Percentiles rank a stretch among this genome's conserved stretches.
Conservation (phyloP, 1,284 basidiomycete species). For the Naganishia sp. region DNA sequence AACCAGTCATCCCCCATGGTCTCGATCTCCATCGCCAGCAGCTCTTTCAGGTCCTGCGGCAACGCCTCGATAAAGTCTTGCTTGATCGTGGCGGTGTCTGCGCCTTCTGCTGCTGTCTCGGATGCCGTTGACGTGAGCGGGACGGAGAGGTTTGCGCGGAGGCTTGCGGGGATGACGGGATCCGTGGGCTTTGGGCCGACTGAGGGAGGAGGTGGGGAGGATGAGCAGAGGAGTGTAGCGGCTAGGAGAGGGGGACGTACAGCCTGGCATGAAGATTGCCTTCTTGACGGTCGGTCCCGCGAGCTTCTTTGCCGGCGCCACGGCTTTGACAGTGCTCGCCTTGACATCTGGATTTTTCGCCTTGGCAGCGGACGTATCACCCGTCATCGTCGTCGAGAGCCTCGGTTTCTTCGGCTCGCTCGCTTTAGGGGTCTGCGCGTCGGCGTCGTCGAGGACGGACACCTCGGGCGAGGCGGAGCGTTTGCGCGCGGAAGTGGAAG, state of each 20-base stretch:
- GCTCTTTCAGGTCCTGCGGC: constrained; percentile 26
- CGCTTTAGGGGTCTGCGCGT: not conserved
- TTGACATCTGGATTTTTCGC: not conserved
- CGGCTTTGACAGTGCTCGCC: not conserved
- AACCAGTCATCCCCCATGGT: constrained; percentile 55
- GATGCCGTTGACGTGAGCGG: constrained; percentile 19
- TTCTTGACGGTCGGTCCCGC: constrained; percentile 12
- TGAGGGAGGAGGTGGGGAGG: not conserved
- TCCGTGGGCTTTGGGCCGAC: constrained; percentile 18
- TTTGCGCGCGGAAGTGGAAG: not conserved
- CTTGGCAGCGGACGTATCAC: not conserved
- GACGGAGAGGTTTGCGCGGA: constrained; percentile 19
- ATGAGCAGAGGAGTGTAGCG: no score
- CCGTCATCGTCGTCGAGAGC: not conserved
- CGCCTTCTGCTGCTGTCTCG: not conserved
- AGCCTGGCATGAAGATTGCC: constrained; percentile 31
- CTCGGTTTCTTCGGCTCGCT: constrained; percentile 1
- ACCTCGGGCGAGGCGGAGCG: constrained; percentile 2
- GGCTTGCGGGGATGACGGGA: constrained; percentile 15
- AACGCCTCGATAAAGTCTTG: constrained; percentile 27
- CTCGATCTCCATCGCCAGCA: constrained; percentile 50
- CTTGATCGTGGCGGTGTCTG: constrained; percentile 13
- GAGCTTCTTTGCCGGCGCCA: not conserved
- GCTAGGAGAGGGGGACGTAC: constrained; percentile 11
- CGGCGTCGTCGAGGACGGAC: not conserved